A percentile compares a stretch with the other conserved stretches of the same genome.
phyloP scores from a whole-genome alignment of 1,284 basidiomycete genomes.

The Apiotrichum mycotoxinovorans region DNA sequence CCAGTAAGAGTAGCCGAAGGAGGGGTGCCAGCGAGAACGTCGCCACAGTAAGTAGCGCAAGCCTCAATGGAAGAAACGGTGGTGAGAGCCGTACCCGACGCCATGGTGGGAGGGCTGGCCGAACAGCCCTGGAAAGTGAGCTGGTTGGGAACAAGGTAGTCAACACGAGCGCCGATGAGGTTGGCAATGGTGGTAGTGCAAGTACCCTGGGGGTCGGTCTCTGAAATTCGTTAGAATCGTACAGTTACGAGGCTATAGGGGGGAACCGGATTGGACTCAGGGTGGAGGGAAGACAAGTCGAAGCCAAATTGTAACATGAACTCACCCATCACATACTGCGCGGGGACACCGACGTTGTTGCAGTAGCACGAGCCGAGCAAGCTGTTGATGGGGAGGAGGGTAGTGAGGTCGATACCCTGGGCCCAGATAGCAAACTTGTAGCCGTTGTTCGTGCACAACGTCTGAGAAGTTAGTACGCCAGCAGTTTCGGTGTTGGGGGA shows the following conservation, averaged over 20 bases:
- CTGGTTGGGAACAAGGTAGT: background rate
- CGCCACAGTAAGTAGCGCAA: background rate
- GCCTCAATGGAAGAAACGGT: background rate
- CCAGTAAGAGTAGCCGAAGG: background rate
- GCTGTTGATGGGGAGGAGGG: background rate
- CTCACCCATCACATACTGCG: background rate
- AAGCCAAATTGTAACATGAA: background rate
- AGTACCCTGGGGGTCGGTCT: background rate
- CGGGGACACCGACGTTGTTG: background rate
- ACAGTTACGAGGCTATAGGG: no score
- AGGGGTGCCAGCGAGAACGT: background rate
- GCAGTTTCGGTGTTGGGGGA: no score
- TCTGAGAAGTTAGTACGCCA: background rate
- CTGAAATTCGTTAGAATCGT: background rate
- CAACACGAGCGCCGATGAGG: background rate
- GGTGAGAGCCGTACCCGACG: background rate
- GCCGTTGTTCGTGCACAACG: background rate
- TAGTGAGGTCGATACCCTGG: conserved; percentile 2
- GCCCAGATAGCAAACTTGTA: background rate
- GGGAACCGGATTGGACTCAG: no score
- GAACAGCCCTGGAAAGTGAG: background rate
- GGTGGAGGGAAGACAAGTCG: no score
- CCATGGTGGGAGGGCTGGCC: background rate
- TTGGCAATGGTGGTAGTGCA: conserved; percentile 1
- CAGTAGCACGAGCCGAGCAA: conserved; percentile 4